Percentiles rank a stretch among this genome's conserved stretches.
Evolutionary conservation across 1,284 basidiomycete genomes (phyloP).

Genomic region (Marasmius fiardii): DNA sequence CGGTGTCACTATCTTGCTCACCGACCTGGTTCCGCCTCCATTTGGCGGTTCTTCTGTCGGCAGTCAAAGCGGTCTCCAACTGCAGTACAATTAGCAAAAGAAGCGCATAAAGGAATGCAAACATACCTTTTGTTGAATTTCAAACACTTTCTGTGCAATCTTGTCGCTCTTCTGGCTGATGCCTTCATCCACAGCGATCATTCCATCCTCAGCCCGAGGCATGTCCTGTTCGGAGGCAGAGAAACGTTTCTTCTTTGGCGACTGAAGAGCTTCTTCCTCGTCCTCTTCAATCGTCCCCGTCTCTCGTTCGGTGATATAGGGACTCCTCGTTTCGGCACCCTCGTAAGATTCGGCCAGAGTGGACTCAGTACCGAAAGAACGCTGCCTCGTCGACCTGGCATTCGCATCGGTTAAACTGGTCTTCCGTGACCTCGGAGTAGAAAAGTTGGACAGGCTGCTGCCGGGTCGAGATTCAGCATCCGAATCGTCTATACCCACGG

Average conservation of each 20-base stretch:
- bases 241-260: constrained; percentile 67
- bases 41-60: constrained; percentile 46
- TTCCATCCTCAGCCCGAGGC: constrained; percentile 73
- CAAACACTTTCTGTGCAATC: constrained; percentile 77
- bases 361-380: constrained; percentile 71
- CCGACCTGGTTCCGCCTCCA: constrained; percentile 42
- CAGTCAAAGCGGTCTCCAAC: constrained; percentile 69
- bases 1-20: constrained; percentile 46
- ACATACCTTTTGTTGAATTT: constrained; percentile 79
- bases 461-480: constrained; percentile 57
- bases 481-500: constrained; percentile 71
- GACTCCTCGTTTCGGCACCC: constrained; percentile 32
- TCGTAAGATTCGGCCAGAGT: constrained; percentile 66
- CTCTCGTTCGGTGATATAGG: constrained; percentile 39
- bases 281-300: constrained; percentile 52
- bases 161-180: constrained; percentile 79
- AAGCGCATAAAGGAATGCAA: background rate
- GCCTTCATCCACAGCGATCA: constrained; percentile 79
- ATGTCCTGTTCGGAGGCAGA: constrained; percentile 59
- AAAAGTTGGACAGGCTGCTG: constrained; percentile 40
- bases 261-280: constrained; percentile 40
- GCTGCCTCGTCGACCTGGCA: constrained; percentile 38
- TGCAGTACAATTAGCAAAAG: constrained; percentile 26
- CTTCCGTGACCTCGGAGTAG: constrained; percentile 46
- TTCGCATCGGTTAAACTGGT: constrained; percentile 45